A percentile compares a stretch with the other conserved stretches of the same genome.
phyloP scores from a whole-genome alignment of 106 monocot genomes.

The Dioscorea dumetorum region DNA sequence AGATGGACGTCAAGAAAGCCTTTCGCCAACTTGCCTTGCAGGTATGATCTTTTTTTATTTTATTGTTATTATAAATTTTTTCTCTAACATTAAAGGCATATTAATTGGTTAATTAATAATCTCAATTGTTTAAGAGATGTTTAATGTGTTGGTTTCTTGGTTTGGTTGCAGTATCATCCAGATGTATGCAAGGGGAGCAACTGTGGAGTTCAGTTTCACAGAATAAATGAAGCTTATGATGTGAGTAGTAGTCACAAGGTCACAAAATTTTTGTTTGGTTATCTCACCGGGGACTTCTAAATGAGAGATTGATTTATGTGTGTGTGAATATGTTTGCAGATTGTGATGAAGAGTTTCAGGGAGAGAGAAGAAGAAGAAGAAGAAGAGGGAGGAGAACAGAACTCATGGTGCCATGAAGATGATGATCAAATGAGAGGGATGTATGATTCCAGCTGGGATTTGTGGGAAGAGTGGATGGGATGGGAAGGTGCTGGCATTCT shows the following conservation, averaged over 20 bases:
- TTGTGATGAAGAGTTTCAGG: slow-evolving; percentile 59
- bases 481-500: slow-evolving; percentile 71
- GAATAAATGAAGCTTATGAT: slow-evolving; percentile 88
- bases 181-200: slow-evolving; percentile 93
- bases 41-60: slow-evolving; percentile 19
- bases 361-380: slow-evolving; percentile 21
- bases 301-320: neutral
- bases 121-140: no score
- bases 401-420: slow-evolving; percentile 14
- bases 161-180: slow-evolving; percentile 71
- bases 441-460: slow-evolving; percentile 49
- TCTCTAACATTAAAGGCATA: no score
- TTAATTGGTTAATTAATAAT: no score
- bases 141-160: neutral
- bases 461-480: slow-evolving; percentile 92
- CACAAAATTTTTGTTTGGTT: neutral
- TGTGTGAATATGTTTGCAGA: slow-evolving; percentile 22
- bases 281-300: neutral
- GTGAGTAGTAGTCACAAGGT: slow-evolving; percentile 18
- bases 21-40: slow-evolving; percentile 77
- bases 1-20: slow-evolving; percentile 79
- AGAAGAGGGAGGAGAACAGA: slow-evolving; percentile 8
- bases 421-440: slow-evolving; percentile 46
- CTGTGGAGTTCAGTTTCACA: slow-evolving; percentile 60
- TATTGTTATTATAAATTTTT: neutral